Evolutionary conservation across 2,329 filamentous ascomycete genomes (phyloP), one percentile per base, ranked within the genome.

Genomic region (Aspergillus sp.): DNA sequence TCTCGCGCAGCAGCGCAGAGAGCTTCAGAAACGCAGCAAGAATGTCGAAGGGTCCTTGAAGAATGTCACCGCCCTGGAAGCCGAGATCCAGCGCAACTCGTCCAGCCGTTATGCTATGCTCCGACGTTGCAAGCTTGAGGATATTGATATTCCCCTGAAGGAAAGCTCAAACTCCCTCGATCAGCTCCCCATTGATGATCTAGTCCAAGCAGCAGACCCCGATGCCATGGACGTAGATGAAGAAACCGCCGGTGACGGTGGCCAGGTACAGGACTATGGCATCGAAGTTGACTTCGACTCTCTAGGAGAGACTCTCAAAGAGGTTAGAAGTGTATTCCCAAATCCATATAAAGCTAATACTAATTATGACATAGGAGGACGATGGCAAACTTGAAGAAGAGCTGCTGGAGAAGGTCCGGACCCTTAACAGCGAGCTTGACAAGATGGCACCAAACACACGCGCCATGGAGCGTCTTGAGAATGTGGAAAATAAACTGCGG

Each of bases 361-460:
- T 48, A 12, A 50, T 41, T 33, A 5, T 8, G 32, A 34, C 26
- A 7, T 34, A 90, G 82, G 79, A 83, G 48, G 77, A 83, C 41
- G 83, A 86, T 44, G 75, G 83, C 12, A 81, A 82, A 47, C 71
- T 85, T 26, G 91, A 96, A 59, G 81, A 87, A 37, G 77, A 78
- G 45, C 76, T 98, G 2, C 80, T 86, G 42, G 88, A 95, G 42
- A 85, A 83, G 58, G 89, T 98, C 51, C 75, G 78, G 13, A 77
- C 78, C 27, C 76, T 98, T 7, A 83, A 83, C 36, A 73, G 78
- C 29, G 88, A 95, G 55, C 80, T 98, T 13, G 90, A 95, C 62
- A 95, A 95, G 68, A 84, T 97, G 67, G 90, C 93, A 49, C 93
- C 93, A 27, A 97, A 98, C 66, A 94, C 95, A 82, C 88, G 91